Percentiles rank a stretch among this genome's conserved stretches.
Evolutionary conservation across 2,329 filamentous ascomycete species (phyloP).

Genomic region (Alternaria consortialis): DNA sequence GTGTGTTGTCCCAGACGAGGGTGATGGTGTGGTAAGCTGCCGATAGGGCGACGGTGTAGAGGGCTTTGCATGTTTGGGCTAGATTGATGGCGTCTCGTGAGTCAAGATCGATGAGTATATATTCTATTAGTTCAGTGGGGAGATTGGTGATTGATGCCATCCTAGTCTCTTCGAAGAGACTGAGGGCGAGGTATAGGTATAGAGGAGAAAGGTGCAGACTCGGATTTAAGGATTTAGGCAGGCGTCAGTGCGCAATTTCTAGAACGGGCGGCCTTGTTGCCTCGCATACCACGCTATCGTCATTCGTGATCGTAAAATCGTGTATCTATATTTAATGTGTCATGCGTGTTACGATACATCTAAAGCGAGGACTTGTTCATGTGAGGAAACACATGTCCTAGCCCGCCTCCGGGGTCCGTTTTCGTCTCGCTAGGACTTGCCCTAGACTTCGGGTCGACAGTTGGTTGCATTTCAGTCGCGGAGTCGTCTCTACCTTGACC

Average conservation of each 20-base stretch:
- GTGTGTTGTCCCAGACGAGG: not conserved
- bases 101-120: not conserved
- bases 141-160: conserved; percentile 1
- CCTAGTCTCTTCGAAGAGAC: not conserved
- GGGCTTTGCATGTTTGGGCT: conserved; percentile 1
- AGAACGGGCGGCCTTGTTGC: not conserved
- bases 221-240: not conserved
- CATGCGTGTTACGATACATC: not conserved
- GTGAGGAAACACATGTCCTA: conserved; percentile 45
- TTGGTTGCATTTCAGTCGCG: conserved; percentile 9
- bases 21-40: not conserved
- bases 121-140: conserved; percentile 6
- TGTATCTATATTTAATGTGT: not conserved
- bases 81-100: not conserved
- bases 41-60: not conserved
- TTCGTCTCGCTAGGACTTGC: conserved; percentile 8
- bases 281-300: conserved; percentile 2
- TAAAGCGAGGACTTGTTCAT: conserved; percentile 58
- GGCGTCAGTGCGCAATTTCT: conserved; percentile 4
- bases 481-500: not conserved
- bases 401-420: conserved; percentile 15
- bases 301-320: conserved; percentile 4
- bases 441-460: conserved; percentile 14
- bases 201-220: not conserved
- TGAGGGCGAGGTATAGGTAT: not conserved